phyloP scores from a whole-genome alignment of 192 early-diverging fungal genomes.

The Coemansia sp. region DNA sequence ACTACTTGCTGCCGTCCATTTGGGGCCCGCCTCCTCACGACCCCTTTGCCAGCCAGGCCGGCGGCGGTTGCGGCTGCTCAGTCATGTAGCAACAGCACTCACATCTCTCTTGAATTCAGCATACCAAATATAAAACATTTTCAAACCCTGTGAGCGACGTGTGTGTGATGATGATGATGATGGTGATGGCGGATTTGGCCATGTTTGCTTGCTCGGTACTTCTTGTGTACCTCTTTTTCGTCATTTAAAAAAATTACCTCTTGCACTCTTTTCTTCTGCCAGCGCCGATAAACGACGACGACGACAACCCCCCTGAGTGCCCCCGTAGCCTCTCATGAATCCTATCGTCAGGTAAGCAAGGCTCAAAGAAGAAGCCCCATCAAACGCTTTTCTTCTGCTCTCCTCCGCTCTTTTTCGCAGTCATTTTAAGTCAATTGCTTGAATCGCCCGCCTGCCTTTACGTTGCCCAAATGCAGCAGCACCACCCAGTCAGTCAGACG shows the following conservation, averaged over 20 bases:
- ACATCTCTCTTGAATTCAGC: background rate
- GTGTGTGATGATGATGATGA: background rate
- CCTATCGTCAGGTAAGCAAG: conserved; percentile 21
- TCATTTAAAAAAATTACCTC: background rate
- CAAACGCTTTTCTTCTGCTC: background rate
- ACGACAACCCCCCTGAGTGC: too few relatives aligned
- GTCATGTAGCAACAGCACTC: conserved; percentile 40
- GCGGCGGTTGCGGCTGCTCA: conserved; percentile 52
- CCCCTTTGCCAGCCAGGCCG: conserved; percentile 60
- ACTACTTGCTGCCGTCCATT: conserved; percentile 59
- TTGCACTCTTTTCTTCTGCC: background rate
- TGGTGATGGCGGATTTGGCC: background rate
- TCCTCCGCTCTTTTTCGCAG: background rate
- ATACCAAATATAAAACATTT: background rate
- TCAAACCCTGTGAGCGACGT: too few relatives aligned
- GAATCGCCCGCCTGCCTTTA: background rate
- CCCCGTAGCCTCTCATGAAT: background rate
- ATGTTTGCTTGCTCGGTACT: background rate
- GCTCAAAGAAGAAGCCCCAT: background rate
- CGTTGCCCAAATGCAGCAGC: background rate
- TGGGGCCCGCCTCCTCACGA: conserved; percentile 63
- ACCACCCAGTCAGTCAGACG: background rate
- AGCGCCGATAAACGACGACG: background rate
- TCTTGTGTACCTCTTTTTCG: background rate
- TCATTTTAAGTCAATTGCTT: background rate